Conservation (phyloP, 441 rosid species). For the Erodium texanum region DNA sequence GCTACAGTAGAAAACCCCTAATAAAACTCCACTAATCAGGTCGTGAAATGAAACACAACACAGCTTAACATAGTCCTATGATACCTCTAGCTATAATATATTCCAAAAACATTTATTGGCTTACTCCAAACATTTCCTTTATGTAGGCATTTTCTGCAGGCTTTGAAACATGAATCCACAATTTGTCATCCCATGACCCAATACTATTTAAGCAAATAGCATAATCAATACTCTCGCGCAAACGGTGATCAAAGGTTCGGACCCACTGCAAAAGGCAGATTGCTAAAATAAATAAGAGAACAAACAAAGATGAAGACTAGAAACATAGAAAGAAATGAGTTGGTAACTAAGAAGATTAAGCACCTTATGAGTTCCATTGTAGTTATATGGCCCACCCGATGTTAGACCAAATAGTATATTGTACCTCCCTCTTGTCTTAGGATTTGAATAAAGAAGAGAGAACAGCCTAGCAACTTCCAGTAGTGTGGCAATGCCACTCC, state of each 20-base stretch:
- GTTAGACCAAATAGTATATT: conserved; percentile 90
- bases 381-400: conserved; percentile 94
- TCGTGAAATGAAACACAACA: neutral
- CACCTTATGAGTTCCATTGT: conserved; percentile 94
- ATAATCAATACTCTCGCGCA: conserved; percentile 92
- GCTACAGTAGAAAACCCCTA: neutral
- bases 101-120: conserved; percentile 12
- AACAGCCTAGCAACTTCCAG: conserved; percentile 94
- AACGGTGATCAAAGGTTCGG: conserved; percentile 87
- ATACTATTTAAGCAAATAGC: conserved; percentile 92
- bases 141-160: conserved; percentile 89
- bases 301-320: conserved; percentile 5
- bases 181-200: conserved; percentile 68
- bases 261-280: conserved; percentile 65
- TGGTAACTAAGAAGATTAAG: conserved; percentile 18
- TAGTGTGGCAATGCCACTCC: conserved; percentile 87
- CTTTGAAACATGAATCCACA: conserved; percentile 83
- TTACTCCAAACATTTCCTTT: conserved; percentile 86
- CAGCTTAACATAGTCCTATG: neutral
- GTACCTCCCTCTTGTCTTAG: conserved; percentile 90
- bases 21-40: neutral
- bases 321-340: neutral
- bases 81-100: conserved; percentile 3
- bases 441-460: conserved; percentile 81
- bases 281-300: conserved; percentile 11